Evolutionary conservation across 305 asterid species (phyloP).

Genomic region (Ilex paraguariensis): DNA sequence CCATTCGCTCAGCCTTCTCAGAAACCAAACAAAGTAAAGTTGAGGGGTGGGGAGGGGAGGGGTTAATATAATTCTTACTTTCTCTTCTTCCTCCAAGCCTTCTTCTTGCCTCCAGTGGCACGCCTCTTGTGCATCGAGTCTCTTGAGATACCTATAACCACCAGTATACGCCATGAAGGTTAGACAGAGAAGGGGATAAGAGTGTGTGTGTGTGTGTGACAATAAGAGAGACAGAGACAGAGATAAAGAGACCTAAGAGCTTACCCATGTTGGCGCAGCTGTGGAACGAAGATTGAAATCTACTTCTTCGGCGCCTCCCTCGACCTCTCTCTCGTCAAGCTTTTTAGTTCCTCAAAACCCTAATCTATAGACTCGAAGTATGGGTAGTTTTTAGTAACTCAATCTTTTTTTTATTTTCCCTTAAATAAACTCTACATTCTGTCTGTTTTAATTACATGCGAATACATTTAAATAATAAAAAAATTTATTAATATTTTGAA

Average conservation of each 20-base stretch:
- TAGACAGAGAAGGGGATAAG: background rate
- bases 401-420: no score
- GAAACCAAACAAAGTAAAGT: no score
- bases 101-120: constrained; percentile 38
- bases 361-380: background rate
- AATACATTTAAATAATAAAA: no score
- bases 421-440: no score
- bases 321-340: background rate
- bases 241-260: background rate
- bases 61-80: constrained; percentile 10
- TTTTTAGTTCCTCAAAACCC: background rate
- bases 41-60: no score
- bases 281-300: background rate
- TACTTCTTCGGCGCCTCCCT: background rate
- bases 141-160: constrained; percentile 27
- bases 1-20: no score
- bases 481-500: no score
- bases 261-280: background rate
- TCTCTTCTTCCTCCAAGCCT: constrained; percentile 39
- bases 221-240: background rate
- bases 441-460: no score
- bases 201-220: background rate
- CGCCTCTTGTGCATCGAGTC: constrained; percentile 39
- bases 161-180: background rate
- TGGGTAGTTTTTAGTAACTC: background rate